A percentile compares a stretch with the other conserved stretches of the same genome.
These are phyloP conservation scores for Penicillium polonicum DNA, from an alignment of 2,329 filamentous ascomycete species.

Conservation along the genomic window DNA sequence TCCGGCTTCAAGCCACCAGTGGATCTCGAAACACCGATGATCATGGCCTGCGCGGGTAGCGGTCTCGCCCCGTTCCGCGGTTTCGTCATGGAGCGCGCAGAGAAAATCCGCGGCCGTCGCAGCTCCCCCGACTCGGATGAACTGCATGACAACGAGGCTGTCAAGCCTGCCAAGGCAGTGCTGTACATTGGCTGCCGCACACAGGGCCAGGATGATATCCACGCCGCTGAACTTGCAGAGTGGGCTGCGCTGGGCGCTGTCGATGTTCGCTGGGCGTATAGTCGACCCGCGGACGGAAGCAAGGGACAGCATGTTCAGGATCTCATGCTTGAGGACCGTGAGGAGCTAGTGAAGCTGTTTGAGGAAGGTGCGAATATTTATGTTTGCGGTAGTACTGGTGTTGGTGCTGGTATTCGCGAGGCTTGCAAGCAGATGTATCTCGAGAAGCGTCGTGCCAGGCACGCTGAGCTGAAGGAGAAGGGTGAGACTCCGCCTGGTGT, in stretches of 20 bases:
- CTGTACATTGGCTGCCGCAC: constrained; percentile 40
- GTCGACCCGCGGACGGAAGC: constrained; percentile 47
- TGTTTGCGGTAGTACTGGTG: constrained; percentile 61
- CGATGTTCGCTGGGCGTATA: constrained; percentile 61
- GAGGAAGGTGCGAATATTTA: constrained; percentile 57
- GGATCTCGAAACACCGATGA: constrained; percentile 37
- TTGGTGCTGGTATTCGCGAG: constrained; percentile 51
- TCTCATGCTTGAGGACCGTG: constrained; percentile 48
- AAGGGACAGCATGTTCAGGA: constrained; percentile 57
- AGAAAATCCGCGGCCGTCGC: constrained; percentile 28
- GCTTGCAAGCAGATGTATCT: constrained; percentile 39
- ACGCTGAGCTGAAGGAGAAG: constrained; percentile 35
- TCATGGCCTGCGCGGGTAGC: constrained; percentile 45
- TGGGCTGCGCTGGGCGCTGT: constrained; percentile 65
- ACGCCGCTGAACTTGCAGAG: constrained; percentile 40
- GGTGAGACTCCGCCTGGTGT: constrained; percentile 35
- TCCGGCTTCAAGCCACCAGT: constrained; percentile 38
- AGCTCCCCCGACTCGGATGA: constrained; percentile 15
- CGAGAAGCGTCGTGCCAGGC: constrained; percentile 30
- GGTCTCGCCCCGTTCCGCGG: constrained; percentile 64
- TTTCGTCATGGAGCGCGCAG: constrained; percentile 62
- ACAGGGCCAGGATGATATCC: constrained; percentile 37
- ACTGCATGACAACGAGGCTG: constrained; percentile 8
- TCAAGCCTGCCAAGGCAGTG: constrained; percentile 33
- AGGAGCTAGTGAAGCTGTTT: constrained; percentile 48